Conservation (phyloP, 2,329 filamentous ascomycete species). For the Berkeleyomyces basicola region DNA sequence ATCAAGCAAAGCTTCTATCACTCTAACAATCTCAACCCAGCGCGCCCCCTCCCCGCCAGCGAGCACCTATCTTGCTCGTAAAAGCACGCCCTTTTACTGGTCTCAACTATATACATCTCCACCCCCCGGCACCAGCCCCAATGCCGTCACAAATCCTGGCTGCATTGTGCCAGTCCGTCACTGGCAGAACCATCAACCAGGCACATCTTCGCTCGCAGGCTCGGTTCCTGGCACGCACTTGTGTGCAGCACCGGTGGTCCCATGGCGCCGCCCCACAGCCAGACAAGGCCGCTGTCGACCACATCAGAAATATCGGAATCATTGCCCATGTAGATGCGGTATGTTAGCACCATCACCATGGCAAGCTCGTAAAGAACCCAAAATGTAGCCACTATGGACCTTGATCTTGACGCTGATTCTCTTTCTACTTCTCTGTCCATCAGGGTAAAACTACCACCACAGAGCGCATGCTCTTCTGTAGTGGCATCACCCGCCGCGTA, state of each 20-base stretch:
- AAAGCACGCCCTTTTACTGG: neutral
- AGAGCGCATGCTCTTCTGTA: slow-evolving; percentile 97
- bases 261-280: slow-evolving; percentile 1
- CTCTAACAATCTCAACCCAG: neutral
- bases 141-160: slow-evolving; percentile 2
- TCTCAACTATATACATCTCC: neutral
- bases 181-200: neutral
- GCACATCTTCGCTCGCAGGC: neutral
- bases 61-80: neutral
- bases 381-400: neutral
- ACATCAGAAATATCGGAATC: slow-evolving; percentile 80
- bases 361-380: neutral
- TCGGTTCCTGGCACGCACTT: neutral
- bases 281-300: neutral
- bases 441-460: slow-evolving; percentile 94
- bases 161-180: neutral
- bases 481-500: slow-evolving; percentile 71
- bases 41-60: neutral
- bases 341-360: slow-evolving; percentile 17
- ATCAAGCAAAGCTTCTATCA: neutral
- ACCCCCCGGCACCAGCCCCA: neutral
- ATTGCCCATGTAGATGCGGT: slow-evolving; percentile 95
- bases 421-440: slow-evolving; percentile 2
- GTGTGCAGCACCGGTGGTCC: slow-evolving; percentile 4
- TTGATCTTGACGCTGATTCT: neutral